phyloP scores from a whole-genome alignment of 495 filamentous ascomycete genomes.

The Tuber indicum region DNA sequence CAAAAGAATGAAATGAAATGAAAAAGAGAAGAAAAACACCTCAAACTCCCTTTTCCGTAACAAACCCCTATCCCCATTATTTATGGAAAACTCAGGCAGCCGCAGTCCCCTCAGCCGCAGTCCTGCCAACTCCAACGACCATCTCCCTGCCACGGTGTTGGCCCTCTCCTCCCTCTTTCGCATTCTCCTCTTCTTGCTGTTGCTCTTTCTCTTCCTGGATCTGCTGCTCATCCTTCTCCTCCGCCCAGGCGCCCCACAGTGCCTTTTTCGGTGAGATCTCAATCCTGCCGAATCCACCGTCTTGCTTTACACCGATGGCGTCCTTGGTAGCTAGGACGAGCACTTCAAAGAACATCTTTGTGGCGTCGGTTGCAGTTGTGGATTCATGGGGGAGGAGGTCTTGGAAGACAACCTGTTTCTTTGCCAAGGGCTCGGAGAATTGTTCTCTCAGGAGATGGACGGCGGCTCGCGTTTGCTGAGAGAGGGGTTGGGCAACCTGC shows the following conservation, averaged over 20 bases:
- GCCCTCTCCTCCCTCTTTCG: constrained; percentile 24
- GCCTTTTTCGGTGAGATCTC: constrained; percentile 78
- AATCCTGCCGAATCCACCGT: constrained; percentile 55
- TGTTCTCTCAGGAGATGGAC: constrained; percentile 88
- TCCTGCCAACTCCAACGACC: constrained; percentile 31
- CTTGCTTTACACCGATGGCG: constrained; percentile 93
- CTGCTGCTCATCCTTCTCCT: constrained; percentile 64
- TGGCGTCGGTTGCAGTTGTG: constrained; percentile 78
- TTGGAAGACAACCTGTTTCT: constrained; percentile 76
- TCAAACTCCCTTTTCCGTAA: constrained; percentile 21
- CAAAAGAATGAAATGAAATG: constrained; percentile 11
- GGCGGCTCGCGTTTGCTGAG: constrained; percentile 84
- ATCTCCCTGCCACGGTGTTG: constrained; percentile 21
- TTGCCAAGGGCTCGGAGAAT: constrained; percentile 48
- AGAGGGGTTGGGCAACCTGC: constrained; percentile 42
- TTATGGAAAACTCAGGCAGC: constrained; percentile 18
- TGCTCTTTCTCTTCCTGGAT: constrained; percentile 46
- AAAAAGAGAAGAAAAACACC: constrained; percentile 15
- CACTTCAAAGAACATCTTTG: constrained; percentile 98
- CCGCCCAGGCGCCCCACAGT: constrained; percentile 93
- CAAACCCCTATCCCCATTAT: constrained; percentile 2
- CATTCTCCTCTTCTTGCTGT: constrained; percentile 33
- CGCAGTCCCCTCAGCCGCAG: constrained; percentile 21
- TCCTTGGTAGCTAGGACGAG: constrained; percentile 95
- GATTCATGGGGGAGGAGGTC: constrained; percentile 75